Conservation (phyloP, 129 eudicot genomes). For the Calendula officinalis region DNA sequence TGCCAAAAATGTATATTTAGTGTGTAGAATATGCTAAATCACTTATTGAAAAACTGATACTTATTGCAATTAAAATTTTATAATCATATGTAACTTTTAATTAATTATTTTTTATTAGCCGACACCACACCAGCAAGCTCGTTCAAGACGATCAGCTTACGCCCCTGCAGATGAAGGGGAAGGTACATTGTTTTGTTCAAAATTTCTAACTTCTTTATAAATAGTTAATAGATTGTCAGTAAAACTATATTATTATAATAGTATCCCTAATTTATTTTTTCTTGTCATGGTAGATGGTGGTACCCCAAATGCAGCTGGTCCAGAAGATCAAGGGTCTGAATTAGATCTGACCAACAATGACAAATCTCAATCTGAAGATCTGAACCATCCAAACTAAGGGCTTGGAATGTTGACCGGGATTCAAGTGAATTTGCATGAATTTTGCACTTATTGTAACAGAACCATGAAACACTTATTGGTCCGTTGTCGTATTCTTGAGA, state of each 20-base stretch:
- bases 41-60: not conserved
- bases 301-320: slow-evolving; percentile 17
- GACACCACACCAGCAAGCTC: slow-evolving; percentile 73
- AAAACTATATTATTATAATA: not conserved
- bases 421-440: slow-evolving; percentile 27
- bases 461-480: slow-evolving; percentile 29
- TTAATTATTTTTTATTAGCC: slow-evolving; percentile 47
- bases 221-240: not conserved
- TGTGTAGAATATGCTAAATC: not conserved
- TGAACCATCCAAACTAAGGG: slow-evolving; percentile 23
- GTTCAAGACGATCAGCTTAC: slow-evolving; percentile 64
- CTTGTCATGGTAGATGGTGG: slow-evolving; percentile 28
- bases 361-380: slow-evolving; percentile 26
- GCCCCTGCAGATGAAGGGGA: slow-evolving; percentile 68
- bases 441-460: slow-evolving; percentile 31
- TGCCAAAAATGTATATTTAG: not conserved
- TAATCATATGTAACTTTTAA: no score
- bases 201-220: not conserved
- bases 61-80: not conserved
- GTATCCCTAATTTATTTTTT: not conserved
- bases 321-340: slow-evolving; percentile 37
- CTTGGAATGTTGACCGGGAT: not conserved
- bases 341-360: slow-evolving; percentile 20
- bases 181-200: slow-evolving; percentile 31
- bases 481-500: slow-evolving; percentile 16